Conservation (phyloP, 1,284 basidiomycete species). For the Ganoderma lingzhi region DNA sequence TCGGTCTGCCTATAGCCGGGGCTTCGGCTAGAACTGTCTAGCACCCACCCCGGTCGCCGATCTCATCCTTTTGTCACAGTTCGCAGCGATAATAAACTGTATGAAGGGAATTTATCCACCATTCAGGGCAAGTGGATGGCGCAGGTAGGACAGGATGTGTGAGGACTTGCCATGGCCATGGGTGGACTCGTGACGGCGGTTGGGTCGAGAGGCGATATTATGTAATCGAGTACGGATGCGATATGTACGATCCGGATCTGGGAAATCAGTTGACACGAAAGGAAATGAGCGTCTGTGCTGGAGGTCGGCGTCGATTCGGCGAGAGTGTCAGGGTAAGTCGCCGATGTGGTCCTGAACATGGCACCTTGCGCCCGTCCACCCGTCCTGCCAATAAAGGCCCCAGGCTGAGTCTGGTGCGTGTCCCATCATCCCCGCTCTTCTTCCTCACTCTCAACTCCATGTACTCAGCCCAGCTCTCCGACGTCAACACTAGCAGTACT, state of each 20-base stretch:
- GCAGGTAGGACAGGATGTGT: no score
- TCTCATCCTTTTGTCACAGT: no score
- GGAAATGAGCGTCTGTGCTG: no score
- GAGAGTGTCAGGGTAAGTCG: neutral
- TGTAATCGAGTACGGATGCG: neutral
- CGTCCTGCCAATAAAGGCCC: neutral
- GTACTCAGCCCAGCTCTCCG: neutral
- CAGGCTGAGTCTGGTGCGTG: neutral
- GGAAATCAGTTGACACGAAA: neutral
- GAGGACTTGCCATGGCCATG: neutral
- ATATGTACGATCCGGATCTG: neutral
- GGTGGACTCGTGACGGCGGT: neutral
- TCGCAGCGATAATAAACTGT: no score
- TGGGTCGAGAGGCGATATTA: neutral
- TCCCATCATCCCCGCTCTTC: neutral
- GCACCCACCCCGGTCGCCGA: no score
- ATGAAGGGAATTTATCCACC: neutral
- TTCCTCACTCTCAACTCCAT: neutral
- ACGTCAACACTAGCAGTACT: neutral
- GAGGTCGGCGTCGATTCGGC: neutral
- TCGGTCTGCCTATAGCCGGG: no score
- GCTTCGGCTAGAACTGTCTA: no score
- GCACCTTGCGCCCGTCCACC: neutral
- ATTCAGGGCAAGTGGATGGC: no score
- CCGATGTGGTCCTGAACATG: slow-evolving; percentile 3